Percentiles rank a stretch among this genome's conserved stretches.
Evolutionary conservation across 495 filamentous ascomycete genomes (phyloP).

Genomic region (Lasiosphaeriaceae sp.): DNA sequence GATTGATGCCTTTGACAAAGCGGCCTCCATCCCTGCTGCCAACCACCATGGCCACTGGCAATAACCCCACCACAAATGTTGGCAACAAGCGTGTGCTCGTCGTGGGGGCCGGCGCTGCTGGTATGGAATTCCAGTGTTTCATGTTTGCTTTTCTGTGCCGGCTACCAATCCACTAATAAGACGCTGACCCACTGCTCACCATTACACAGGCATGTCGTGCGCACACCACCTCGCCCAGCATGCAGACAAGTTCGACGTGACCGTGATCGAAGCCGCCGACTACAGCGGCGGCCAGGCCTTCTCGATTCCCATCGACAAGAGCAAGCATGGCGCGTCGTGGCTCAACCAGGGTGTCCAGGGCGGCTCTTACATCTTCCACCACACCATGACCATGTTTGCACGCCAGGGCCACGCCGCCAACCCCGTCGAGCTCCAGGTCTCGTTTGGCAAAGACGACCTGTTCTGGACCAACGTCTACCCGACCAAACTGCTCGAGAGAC

Average conservation of each 20-base stretch:
- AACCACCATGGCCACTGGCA: background rate
- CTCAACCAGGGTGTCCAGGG: constrained; percentile 85
- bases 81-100: constrained; percentile 50
- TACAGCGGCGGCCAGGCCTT: constrained; percentile 80
- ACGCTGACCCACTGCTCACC: background rate
- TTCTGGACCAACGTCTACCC: constrained; percentile 87
- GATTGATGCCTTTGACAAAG: background rate
- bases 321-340: constrained; percentile 66
- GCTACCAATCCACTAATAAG: background rate
- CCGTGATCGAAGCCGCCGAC: constrained; percentile 62
- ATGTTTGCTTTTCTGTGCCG: background rate
- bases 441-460: constrained; percentile 71
- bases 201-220: constrained; percentile 56
- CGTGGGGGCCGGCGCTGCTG: constrained; percentile 63
- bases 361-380: constrained; percentile 73
- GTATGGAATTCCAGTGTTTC: constrained; percentile 19
- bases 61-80: background rate
- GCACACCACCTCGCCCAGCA: constrained; percentile 70
- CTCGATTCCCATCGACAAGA: constrained; percentile 67
- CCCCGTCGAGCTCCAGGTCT: constrained; percentile 71
- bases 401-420: constrained; percentile 63
- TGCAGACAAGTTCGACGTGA: constrained; percentile 69
- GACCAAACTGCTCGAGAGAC: constrained; percentile 58
- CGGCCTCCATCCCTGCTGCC: background rate
- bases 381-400: constrained; percentile 75